A percentile compares a stretch with the other conserved stretches of the same genome.
Conservation (phyloP, 768 basidiomycete genomes). For the Pleurotus djamor region DNA sequence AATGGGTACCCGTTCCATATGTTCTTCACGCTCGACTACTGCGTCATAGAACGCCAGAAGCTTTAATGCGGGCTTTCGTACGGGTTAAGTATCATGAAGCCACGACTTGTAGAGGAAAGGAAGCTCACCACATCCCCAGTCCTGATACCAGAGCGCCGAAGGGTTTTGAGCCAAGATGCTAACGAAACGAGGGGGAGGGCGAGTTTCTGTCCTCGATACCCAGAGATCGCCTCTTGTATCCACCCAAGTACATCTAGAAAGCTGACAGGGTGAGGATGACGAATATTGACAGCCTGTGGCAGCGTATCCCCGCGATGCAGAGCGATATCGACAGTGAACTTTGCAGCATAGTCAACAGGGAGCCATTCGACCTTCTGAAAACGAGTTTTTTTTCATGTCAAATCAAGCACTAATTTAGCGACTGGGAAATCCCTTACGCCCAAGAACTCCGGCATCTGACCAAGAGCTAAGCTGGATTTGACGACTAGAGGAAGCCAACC, state of each 20-base stretch:
- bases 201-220: too few relatives aligned
- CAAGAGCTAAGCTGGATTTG: conserved; percentile 27
- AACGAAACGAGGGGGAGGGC: background rate
- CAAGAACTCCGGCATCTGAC: conserved; percentile 14
- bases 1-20: conserved; percentile 10
- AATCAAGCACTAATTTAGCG: background rate
- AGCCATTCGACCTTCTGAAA: conserved; percentile 31
- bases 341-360: conserved; percentile 23
- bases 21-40: conserved; percentile 5
- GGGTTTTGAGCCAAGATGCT: background rate
- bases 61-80: background rate
- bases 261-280: conserved; percentile 30
- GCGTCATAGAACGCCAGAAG: background rate
- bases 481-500: conserved; percentile 38
- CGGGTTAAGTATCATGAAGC: background rate
- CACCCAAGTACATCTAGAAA: conserved; percentile 20
- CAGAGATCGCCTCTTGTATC: background rate
- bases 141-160: background rate
- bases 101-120: background rate
- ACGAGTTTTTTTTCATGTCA: background rate
- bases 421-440: conserved; percentile 16
- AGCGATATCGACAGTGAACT: conserved; percentile 26
- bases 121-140: background rate
- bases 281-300: conserved; percentile 25
- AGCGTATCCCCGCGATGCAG: conserved; percentile 13